Percentiles rank a stretch among this genome's conserved stretches.
Conservation (phyloP, 2,329 filamentous ascomycete species). For the Ceratocystis alfenasii region DNA sequence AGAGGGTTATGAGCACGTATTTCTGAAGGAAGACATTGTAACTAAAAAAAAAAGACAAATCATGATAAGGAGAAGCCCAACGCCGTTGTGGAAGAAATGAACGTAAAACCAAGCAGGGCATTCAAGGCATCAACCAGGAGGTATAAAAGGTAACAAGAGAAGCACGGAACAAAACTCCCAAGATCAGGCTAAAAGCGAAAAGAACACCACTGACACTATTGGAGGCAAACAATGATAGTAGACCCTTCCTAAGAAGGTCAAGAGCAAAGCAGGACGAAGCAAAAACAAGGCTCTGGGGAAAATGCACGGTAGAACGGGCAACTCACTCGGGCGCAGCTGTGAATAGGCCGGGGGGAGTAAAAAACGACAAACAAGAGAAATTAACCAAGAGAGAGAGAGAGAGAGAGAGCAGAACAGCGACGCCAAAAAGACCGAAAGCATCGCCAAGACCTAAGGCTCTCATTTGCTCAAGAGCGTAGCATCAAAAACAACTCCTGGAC, state of each 20-base stretch:
- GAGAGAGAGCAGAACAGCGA: background rate
- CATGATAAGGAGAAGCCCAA: background rate
- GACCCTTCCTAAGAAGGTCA: background rate
- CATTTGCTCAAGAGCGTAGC: constrained; percentile 16
- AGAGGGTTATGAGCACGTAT: background rate
- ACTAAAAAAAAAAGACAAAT: background rate
- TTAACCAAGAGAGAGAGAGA: background rate
- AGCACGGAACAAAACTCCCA: background rate
- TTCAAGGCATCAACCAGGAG: background rate
- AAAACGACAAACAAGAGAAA: background rate
- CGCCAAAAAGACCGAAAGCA: background rate
- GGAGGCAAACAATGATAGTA: background rate
- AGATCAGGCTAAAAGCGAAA: background rate
- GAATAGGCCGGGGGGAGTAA: background rate
- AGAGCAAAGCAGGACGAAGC: background rate
- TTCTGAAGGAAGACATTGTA: background rate
- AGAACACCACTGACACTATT: background rate
- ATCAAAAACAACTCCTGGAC: constrained; percentile 20
- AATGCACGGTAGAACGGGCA: constrained; percentile 13
- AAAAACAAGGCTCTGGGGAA: constrained; percentile 15
- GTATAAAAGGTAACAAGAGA: background rate
- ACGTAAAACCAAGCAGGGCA: background rate
- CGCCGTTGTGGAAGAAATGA: background rate
- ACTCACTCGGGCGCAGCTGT: background rate
- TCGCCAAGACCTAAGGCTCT: background rate